phyloP scores from a whole-genome alignment of 176 grass and related monocot genomes.

The Aechmea fasciata region DNA sequence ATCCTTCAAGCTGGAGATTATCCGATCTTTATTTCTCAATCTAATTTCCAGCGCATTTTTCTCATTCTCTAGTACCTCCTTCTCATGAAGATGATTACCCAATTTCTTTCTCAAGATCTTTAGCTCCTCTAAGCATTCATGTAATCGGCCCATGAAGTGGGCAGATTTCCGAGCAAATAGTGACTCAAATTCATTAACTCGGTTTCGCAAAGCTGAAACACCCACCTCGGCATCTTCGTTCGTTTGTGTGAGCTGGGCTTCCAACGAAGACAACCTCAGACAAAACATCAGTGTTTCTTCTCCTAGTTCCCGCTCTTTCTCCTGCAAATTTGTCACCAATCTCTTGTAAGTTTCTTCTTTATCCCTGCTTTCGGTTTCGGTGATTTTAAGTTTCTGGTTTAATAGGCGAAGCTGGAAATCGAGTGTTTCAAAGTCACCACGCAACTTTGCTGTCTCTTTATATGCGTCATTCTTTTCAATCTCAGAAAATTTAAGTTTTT shows the following conservation, averaged over 20 bases:
- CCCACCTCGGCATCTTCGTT: constrained; percentile 27
- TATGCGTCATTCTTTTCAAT: constrained; percentile 24
- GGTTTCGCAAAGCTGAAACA: constrained; percentile 24
- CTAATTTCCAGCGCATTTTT: constrained; percentile 24
- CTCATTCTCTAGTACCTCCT: constrained; percentile 31
- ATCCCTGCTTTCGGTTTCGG: constrained; percentile 45
- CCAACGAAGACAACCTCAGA: constrained; percentile 23
- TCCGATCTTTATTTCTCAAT: constrained; percentile 31
- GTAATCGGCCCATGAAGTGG: constrained; percentile 19
- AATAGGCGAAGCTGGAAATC: constrained; percentile 49
- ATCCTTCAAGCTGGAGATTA: constrained; percentile 2
- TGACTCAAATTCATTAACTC: constrained; percentile 37
- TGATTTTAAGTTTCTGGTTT: constrained; percentile 60
- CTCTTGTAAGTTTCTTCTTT: constrained; percentile 47
- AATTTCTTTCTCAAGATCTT: constrained; percentile 35
- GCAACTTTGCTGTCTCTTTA: constrained; percentile 45
- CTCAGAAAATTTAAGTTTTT: constrained; percentile 32
- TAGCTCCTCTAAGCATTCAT: constrained; percentile 36
- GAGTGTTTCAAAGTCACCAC: constrained; percentile 39
- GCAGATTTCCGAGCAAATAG: constrained; percentile 21
- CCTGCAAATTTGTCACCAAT: constrained; percentile 25
- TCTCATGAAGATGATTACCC: constrained; percentile 35
- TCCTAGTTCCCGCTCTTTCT: constrained; percentile 34
- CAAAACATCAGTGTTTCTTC: constrained; percentile 31
- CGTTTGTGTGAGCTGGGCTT: constrained; percentile 38